A percentile compares a stretch with the other conserved stretches of the same genome.
These are phyloP conservation scores for Anisodus acutangulus DNA, from an alignment of 257 asterid genomes.

Conservation along the genomic window DNA sequence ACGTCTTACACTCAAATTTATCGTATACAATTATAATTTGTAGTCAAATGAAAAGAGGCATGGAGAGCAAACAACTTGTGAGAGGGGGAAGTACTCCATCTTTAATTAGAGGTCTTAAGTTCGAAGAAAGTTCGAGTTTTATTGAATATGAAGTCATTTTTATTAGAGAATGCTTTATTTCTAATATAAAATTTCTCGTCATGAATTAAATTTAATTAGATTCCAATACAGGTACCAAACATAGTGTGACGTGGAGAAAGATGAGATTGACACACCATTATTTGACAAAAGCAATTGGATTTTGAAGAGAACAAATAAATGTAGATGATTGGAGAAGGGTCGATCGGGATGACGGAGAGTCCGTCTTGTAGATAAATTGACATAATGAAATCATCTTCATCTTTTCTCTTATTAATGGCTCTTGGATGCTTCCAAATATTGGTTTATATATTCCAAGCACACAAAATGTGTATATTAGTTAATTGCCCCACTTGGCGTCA, in stretches of 20 bases:
- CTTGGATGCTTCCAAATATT: neutral
- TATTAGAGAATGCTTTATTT: too few relatives aligned
- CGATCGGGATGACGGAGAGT: neutral
- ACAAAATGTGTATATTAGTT: neutral
- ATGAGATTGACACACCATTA: constrained; percentile 2
- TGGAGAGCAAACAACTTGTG: too few relatives aligned
- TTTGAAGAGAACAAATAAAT: neutral
- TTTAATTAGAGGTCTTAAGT: too few relatives aligned
- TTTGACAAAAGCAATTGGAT: neutral
- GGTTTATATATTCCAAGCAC: neutral
- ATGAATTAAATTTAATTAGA: neutral
- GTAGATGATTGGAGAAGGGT: neutral
- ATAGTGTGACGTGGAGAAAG: neutral
- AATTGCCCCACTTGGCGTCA: neutral
- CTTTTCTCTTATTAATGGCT: neutral
- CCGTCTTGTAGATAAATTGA: neutral
- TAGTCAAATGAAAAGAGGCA: too few relatives aligned
- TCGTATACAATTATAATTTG: too few relatives aligned
- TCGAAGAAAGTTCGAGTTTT: too few relatives aligned
- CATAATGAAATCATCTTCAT: neutral
- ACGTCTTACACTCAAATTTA: too few relatives aligned
- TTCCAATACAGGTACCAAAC: accelerated
- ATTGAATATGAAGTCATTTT: too few relatives aligned
- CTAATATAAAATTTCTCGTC: accelerated
- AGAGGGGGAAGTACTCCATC: too few relatives aligned